Conservation (phyloP, 139 green algal species). For the Edaphochlamys debaryana region DNA sequence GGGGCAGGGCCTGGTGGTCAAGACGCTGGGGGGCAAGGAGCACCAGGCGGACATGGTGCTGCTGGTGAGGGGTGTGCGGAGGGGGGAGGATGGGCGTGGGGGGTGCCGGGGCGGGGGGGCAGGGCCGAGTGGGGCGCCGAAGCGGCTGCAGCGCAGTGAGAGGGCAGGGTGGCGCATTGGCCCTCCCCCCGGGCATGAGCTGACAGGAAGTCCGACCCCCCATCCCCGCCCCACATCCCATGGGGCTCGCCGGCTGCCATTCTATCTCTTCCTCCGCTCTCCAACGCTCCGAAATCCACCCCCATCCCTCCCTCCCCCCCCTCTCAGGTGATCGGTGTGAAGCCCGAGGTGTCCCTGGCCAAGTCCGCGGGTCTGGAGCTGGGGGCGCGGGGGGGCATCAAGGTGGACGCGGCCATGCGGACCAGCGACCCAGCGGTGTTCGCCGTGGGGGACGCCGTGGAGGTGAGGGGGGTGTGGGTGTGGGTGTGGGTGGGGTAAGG, state of each 20-base stretch:
- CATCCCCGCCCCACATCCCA: no score
- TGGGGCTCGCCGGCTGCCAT: no score
- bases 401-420: constrained; percentile 63
- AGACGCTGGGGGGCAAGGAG: constrained; percentile 45
- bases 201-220: no score
- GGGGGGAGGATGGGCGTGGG: not conserved
- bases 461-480: constrained; percentile 23
- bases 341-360: constrained; percentile 53
- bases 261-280: no score
- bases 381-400: constrained; percentile 55
- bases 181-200: no score
- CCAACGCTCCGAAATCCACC: no score
- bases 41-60: constrained; percentile 58
- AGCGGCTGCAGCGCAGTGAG: no score
- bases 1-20: constrained; percentile 48
- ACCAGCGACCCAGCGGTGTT: constrained; percentile 58
- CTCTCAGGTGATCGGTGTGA: constrained; percentile 61
- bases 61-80: constrained; percentile 41
- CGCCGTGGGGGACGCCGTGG: constrained; percentile 60
- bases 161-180: no score
- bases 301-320: not conserved
- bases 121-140: no score
- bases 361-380: constrained; percentile 54
- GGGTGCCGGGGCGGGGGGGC: no score
- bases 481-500: not conserved